Conservation (phyloP, 768 basidiomycete species). For the Podaxis sp. region DNA sequence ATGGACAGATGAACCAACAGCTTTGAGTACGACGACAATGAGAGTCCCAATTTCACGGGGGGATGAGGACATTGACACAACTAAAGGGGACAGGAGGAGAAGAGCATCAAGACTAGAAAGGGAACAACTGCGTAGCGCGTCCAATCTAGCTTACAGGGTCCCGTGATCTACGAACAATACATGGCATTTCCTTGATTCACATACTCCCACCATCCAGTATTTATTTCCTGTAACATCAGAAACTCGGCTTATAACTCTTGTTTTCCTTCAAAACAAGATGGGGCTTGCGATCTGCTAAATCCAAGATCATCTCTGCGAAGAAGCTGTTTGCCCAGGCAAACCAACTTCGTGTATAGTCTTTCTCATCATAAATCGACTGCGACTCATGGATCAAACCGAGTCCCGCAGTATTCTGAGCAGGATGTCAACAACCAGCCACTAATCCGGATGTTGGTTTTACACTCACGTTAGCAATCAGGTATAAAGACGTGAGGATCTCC, state of each 20-base stretch:
- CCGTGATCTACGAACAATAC: conserved; percentile 11
- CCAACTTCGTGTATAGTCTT: conserved; percentile 69
- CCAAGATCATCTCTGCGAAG: conserved; percentile 80
- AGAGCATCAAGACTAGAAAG: conserved; percentile 14
- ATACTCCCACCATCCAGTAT: neutral
- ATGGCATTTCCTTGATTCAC: neutral
- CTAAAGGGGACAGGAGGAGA: conserved; percentile 3
- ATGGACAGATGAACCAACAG: conserved; percentile 54
- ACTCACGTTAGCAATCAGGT: conserved; percentile 68
- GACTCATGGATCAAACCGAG: conserved; percentile 82
- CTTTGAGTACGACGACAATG: conserved; percentile 91
- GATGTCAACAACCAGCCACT: neutral
- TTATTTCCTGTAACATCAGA: conserved; percentile 23
- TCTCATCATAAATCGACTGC: conserved; percentile 56
- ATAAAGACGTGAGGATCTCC: conserved; percentile 63
- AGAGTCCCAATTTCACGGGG: conserved; percentile 88
- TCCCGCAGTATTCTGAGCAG: conserved; percentile 62
- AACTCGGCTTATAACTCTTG: conserved; percentile 56
- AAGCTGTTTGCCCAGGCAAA: conserved; percentile 86
- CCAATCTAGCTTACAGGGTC: conserved; percentile 7
- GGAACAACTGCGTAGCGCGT: conserved; percentile 5
- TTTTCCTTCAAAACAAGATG: conserved; percentile 58
- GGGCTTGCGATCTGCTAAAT: conserved; percentile 74
- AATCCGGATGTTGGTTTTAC: neutral
- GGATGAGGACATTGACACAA: conserved; percentile 50